These are phyloP conservation scores for Yarrowia yakushimensis DNA, from an alignment of 805 yeast genomes.

Conservation along the genomic window DNA sequence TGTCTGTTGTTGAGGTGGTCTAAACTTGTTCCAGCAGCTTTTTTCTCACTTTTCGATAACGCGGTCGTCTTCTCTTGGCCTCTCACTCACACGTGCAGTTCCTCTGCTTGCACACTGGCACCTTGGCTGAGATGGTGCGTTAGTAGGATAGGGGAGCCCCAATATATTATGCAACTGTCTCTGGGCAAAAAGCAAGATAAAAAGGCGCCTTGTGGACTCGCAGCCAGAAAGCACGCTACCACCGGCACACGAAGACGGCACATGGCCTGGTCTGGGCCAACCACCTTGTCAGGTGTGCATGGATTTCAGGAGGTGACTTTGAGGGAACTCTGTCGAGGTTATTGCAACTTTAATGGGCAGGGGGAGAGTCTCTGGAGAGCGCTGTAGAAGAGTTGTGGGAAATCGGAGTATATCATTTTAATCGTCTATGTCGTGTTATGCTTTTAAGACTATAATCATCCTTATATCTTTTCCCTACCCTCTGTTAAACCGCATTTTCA, in stretches of 20 bases:
- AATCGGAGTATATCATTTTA: too few species aligned
- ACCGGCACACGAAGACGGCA: not conserved
- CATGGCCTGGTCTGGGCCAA: constrained; percentile 8
- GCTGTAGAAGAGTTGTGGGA: too few species aligned
- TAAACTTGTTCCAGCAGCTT: too few species aligned
- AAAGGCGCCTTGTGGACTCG: not conserved
- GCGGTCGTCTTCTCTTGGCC: not conserved
- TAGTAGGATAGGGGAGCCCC: not conserved
- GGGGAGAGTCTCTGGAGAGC: too few species aligned
- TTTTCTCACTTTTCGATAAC: not conserved
- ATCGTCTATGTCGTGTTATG: too few species aligned
- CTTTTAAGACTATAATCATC: not conserved
- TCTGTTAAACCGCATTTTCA: not conserved
- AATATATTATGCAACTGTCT: constrained; percentile 1
- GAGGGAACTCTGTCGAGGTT: not conserved
- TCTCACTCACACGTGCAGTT: constrained; percentile 7
- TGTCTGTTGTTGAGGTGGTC: too few species aligned
- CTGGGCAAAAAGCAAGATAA: not conserved
- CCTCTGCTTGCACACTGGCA: not conserved
- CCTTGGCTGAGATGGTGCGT: not conserved
- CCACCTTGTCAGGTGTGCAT: constrained; percentile 13
- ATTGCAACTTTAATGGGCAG: not conserved
- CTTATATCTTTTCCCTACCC: not conserved
- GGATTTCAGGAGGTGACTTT: constrained; percentile 22
- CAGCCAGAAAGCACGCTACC: not conserved